Evolutionary conservation across 73 alveolate species (phyloP), one percentile per base, ranked within the genome.

Genomic region (Stentor coeruleus): DNA sequence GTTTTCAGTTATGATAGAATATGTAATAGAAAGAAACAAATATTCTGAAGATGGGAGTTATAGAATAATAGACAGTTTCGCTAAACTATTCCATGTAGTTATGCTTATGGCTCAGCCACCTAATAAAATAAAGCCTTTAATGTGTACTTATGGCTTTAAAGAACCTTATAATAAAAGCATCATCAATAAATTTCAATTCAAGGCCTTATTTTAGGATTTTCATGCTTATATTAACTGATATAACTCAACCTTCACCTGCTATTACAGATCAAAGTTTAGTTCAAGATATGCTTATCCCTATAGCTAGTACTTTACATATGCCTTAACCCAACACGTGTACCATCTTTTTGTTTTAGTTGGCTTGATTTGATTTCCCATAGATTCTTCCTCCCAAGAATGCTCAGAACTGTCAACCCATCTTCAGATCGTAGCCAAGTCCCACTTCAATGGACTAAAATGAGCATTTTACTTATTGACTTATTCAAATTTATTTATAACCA

Each of bases 301-400:
- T 97, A 39, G 97, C 99, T 11, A 96, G 91, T 55, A 89, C 95
- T 84, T 90, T 97, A 85, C 92, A 92, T 82, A 82, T 86, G 73
- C 89, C n/a, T 91, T 14, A 90, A 93, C 39, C 99, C 99, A 1
- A 81, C 81, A 35, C 83, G 88, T 49, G 95, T 90, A 81, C 99
- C 99, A 26, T 98, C 97, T 26, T 97, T 97, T 82, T 86, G 98
- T 35, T 93, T 92, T 85, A 97, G 99, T 15, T 97, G 99, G 99
- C 84, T 96, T 31, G 99, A 97, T 76, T 89, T 97, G 76, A 90
- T 97, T 40, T 91, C 98, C 31, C 95, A 94, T 84, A 85, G 96
- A 58, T 84, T 92, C 85, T 97, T 97, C 94, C 74, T 96, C 90
- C 94, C 94, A 14, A 72, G 74, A 66, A 77, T 90, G 88, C 85